These are phyloP conservation scores for Mycena leptocephala DNA, from an alignment of 768 basidiomycete species.

Conservation along the genomic window DNA sequence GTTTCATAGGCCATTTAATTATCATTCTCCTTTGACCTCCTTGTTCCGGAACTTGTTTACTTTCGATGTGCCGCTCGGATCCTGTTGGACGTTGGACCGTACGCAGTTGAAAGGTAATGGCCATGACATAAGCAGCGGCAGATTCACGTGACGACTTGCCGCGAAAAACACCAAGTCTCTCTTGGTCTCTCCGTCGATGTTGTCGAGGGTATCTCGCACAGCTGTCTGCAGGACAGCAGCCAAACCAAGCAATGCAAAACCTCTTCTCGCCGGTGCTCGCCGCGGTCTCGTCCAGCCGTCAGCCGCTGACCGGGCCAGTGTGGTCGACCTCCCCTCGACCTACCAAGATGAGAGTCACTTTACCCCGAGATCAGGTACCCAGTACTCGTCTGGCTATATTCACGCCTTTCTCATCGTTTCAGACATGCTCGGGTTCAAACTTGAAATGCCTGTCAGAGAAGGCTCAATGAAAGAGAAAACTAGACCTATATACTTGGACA, in stretches of 20 bases:
- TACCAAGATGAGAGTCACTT: conserved; percentile 82
- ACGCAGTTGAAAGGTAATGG: no score
- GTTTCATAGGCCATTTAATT: no score
- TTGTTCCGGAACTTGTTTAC: no score
- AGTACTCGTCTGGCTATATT: neutral
- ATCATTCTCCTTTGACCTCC: no score
- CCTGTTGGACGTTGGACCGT: no score
- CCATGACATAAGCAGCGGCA: neutral
- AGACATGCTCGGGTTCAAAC: conserved; percentile 95
- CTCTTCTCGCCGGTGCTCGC: conserved; percentile 50
- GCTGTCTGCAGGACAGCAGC: conserved; percentile 53
- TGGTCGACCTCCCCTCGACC: conserved; percentile 85
- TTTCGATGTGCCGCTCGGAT: no score
- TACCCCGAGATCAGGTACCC: conserved; percentile 77
- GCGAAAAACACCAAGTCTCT: neutral
- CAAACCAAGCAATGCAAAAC: conserved; percentile 44
- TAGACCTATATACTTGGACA: conserved; percentile 97
- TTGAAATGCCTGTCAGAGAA: conserved; percentile 76
- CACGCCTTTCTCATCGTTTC: conserved; percentile 23
- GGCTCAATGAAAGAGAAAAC: conserved; percentile 71
- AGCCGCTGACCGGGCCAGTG: conserved; percentile 84
- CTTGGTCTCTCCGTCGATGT: conserved; percentile 58
- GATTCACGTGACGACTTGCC: neutral
- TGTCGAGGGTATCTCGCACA: conserved; percentile 69
- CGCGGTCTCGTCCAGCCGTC: conserved; percentile 88